phyloP scores from a whole-genome alignment of 1,284 basidiomycete species.

The Exobasidium cylindrosporum region DNA sequence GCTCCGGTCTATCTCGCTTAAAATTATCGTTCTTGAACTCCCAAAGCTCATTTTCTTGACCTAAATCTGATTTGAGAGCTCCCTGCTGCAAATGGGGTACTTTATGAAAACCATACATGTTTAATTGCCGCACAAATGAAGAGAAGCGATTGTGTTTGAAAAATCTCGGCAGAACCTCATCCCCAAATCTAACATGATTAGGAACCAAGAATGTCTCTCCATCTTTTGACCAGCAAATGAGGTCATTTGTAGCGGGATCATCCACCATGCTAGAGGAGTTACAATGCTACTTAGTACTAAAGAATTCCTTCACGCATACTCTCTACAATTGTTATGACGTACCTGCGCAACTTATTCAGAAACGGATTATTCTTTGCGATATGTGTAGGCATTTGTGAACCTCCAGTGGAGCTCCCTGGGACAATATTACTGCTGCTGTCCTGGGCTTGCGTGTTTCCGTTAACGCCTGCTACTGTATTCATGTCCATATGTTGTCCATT shows the following conservation, averaged over 20 bases:
- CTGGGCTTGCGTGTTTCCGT: background rate
- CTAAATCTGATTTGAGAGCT: conserved; percentile 63
- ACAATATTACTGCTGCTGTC: conserved; percentile 1
- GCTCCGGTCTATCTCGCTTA: conserved; percentile 80
- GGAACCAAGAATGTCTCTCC: conserved; percentile 91
- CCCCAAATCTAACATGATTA: conserved; percentile 86
- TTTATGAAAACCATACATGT: conserved; percentile 65
- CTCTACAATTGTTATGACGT: too few species aligned
- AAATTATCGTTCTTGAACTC: conserved; percentile 91
- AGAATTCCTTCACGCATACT: conserved; percentile 49
- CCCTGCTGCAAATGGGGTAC: conserved; percentile 85
- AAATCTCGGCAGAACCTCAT: conserved; percentile 84
- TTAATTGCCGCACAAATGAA: conserved; percentile 90
- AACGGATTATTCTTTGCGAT: conserved; percentile 65
- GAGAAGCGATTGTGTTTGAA: conserved; percentile 96
- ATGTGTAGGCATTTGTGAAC: conserved; percentile 18
- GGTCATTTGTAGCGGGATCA: conserved; percentile 72
- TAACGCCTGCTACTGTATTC: background rate
- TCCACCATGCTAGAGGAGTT: conserved; percentile 74
- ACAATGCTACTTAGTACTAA: conserved; percentile 14
- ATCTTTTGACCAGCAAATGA: conserved; percentile 84
- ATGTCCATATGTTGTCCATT: background rate
- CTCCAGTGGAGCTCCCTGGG: background rate
- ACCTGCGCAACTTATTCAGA: conserved; percentile 79
- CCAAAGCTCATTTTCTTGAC: conserved; percentile 76